Percentiles rank a stretch among this genome's conserved stretches.
Conservation (phyloP, 805 yeast species). For the Yarrowia sp. region DNA sequence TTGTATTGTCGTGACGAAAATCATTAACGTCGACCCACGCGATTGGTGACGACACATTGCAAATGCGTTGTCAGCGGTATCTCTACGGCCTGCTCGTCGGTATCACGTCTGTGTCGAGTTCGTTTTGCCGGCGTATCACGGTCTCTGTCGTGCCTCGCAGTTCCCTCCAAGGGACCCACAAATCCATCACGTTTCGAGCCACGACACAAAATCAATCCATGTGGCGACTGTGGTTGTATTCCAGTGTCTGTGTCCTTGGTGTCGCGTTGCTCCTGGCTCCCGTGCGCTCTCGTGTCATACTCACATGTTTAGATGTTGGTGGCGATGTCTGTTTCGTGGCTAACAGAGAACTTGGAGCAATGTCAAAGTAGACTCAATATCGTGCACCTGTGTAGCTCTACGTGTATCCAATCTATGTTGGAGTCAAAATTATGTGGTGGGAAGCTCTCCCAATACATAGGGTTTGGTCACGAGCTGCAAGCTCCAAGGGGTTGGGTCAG, state of each 20-base stretch:
- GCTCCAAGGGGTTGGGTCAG: constrained; percentile 27
- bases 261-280: background rate
- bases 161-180: background rate
- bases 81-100: too few relatives aligned
- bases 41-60: background rate
- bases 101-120: too few relatives aligned
- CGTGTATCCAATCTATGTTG: constrained; percentile 13
- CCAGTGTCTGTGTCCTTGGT: too few relatives aligned
- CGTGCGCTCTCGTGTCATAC: background rate
- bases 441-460: constrained; percentile 26
- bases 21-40: background rate
- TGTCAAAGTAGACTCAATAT: constrained; percentile 26
- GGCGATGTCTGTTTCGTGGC: constrained; percentile 8
- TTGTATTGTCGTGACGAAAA: background rate
- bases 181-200: background rate
- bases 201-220: background rate
- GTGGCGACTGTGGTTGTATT: background rate
- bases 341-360: constrained; percentile 24
- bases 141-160: too few relatives aligned
- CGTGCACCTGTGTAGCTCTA: constrained; percentile 8
- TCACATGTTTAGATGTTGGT: constrained; percentile 2
- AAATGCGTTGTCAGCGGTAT: too few relatives aligned
- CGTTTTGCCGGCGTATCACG: too few relatives aligned
- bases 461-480: constrained; percentile 22
- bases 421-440: constrained; percentile 29